A percentile compares a stretch with the other conserved stretches of the same genome.
Evolutionary conservation across 2,329 filamentous ascomycete species (phyloP).

Genomic region (Fusarium floridanum): DNA sequence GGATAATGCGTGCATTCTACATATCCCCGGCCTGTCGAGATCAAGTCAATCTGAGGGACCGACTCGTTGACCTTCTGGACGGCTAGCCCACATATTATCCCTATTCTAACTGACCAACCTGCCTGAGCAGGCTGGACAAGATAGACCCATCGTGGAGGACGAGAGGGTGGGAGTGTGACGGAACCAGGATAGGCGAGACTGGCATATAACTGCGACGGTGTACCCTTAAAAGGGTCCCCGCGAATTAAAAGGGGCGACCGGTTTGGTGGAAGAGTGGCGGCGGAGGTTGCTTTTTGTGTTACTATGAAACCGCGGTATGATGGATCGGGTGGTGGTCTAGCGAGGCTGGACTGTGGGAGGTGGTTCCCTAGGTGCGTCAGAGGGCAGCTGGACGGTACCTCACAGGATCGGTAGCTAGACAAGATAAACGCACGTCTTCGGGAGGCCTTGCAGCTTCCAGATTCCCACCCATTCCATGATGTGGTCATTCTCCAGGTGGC

Average conservation of each 20-base stretch:
- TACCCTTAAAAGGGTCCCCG: neutral
- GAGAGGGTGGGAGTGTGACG: neutral
- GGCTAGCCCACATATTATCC: too few species aligned
- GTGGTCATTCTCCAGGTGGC: too few species aligned
- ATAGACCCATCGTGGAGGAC: neutral
- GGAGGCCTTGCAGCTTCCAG: too few species aligned
- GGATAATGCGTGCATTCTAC: too few species aligned
- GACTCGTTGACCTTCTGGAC: neutral
- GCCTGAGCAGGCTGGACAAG: neutral
- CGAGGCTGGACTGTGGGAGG: neutral
- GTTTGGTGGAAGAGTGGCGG: neutral
- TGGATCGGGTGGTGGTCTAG: neutral
- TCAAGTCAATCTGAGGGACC: too few species aligned
- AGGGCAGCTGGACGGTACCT: too few species aligned
- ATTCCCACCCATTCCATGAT: too few species aligned
- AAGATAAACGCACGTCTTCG: too few species aligned
- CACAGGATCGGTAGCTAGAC: too few species aligned
- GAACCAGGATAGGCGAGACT: neutral
- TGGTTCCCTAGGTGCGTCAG: neutral
- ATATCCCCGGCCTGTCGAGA: too few species aligned
- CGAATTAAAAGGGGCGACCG: neutral
- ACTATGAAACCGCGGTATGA: too few species aligned
- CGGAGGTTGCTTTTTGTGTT: neutral
- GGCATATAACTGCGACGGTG: neutral
- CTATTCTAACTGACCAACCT: neutral